Percentiles rank a stretch among this genome's conserved stretches.
These are phyloP conservation scores for Vaccinium darrowii DNA, from an alignment of 148 eudicot genomes.

Conservation along the genomic window DNA sequence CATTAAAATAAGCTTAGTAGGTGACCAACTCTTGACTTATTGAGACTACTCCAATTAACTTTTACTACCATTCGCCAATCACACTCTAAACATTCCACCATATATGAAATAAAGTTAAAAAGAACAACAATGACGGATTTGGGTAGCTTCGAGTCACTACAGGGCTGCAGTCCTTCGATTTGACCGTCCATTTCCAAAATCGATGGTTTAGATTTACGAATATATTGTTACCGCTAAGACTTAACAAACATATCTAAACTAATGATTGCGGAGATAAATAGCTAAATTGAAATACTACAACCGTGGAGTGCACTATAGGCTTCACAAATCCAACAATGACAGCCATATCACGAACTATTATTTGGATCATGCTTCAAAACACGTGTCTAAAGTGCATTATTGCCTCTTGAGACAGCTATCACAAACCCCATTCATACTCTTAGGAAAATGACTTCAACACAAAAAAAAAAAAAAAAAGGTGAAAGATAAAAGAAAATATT, in stretches of 20 bases:
- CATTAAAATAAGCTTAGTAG: not conserved
- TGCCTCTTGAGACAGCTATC: not conserved
- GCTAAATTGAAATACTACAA: too few species aligned
- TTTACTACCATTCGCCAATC: not conserved
- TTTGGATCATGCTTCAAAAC: not conserved
- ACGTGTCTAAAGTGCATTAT: not conserved
- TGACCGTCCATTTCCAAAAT: too few species aligned
- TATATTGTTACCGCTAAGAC: too few species aligned
- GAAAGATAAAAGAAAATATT: not conserved
- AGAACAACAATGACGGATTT: not conserved
- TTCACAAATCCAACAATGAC: not conserved
- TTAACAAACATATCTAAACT: too few species aligned
- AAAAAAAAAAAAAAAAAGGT: not conserved
- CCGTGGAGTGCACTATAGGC: too few species aligned
- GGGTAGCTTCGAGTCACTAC: too few species aligned
- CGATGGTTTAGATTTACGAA: too few species aligned
- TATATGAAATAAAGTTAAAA: not conserved
- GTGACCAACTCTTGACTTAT: constrained; percentile 1
- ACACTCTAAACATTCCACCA: not conserved
- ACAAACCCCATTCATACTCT: not conserved
- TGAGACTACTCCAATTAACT: not conserved
- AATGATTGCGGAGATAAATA: too few species aligned
- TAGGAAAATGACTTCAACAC: not conserved
- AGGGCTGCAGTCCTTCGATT: too few species aligned
- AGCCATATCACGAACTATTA: not conserved